Evolutionary conservation across 352 stramenopile genomes (phyloP), one percentile per base, ranked within the genome.

Genomic region (Peronospora farinosa): DNA sequence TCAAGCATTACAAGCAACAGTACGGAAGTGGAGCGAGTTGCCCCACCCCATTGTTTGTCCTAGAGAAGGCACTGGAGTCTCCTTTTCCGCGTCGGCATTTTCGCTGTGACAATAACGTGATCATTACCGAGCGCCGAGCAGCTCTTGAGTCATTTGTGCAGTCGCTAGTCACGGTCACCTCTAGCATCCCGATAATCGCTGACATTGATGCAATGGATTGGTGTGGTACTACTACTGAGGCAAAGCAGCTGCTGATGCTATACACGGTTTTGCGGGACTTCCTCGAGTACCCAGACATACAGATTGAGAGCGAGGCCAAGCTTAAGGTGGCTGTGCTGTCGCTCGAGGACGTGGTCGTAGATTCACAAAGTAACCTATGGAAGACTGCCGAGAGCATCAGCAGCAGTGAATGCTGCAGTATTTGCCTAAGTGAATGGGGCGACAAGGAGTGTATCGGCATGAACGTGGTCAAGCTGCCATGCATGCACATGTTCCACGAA

Each of bases 261-360:
- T 89, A 91, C 62, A 65, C 82, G 44, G 75, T 88, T 40, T 51
- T 92, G 40, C 74, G 78, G 8, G 73, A 89, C 53, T 92, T 92
- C 49, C 67, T 92, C 35, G 73, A 82, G 63, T 92, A 89, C 55
- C 75, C 82, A 13, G 78, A 89, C 74, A 87, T 82, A 64, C 78
- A 92, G 58, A 88, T 92, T 41, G 77, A 92, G 53, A 89, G 74
- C 51, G 82, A 92, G 51, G 74, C 77, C 30, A 88, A 88, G 54
- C 73, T 89, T 16, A 92, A 87, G 57, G 57, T 90, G 17, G 78
- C 82, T 3, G 77, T 92, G 35, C 45, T 92, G 30, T 88, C 82
- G 25, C 71, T 92, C 9, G 78, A 92, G 48, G 82, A 92, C 40
- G 82, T 92, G 19, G 72, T 90, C 7, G 78, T 92, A 30, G 76